A percentile compares a stretch with the other conserved stretches of the same genome.
phyloP scores from a whole-genome alignment of 805 yeast species.

The Yarrowia divulgata region DNA sequence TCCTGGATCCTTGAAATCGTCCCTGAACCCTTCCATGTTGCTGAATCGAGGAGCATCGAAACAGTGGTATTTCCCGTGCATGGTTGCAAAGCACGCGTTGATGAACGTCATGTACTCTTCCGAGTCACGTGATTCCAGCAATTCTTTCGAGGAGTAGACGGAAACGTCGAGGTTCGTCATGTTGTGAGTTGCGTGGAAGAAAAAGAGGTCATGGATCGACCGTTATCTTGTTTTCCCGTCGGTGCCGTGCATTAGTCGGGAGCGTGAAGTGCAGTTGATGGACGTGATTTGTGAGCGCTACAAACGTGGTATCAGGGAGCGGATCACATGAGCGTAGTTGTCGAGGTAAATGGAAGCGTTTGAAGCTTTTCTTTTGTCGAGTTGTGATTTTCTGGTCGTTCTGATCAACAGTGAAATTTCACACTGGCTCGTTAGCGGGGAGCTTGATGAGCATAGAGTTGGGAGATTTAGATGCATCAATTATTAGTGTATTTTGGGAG shows the following conservation, averaged over 20 bases:
- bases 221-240: background rate
- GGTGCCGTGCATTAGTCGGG: background rate
- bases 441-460: constrained; percentile 8
- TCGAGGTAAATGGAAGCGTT: too few species aligned
- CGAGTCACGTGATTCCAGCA: background rate
- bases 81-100: background rate
- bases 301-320: too few species aligned
- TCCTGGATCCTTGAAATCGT: background rate
- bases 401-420: too few species aligned
- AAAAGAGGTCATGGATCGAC: background rate
- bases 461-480: background rate
- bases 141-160: background rate
- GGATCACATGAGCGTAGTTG: too few species aligned
- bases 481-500: background rate
- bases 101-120: background rate
- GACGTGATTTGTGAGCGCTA: too few species aligned
- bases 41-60: background rate
- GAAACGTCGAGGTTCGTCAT: background rate
- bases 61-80: background rate
- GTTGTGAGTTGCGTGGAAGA: background rate
- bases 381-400: too few species aligned
- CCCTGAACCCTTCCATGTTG: background rate
- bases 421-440: background rate
- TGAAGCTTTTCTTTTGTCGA: too few species aligned
- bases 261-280: too few species aligned